Evolutionary conservation across 2,329 filamentous ascomycete species (phyloP).

Genomic region (Shiraia bambusicola): DNA sequence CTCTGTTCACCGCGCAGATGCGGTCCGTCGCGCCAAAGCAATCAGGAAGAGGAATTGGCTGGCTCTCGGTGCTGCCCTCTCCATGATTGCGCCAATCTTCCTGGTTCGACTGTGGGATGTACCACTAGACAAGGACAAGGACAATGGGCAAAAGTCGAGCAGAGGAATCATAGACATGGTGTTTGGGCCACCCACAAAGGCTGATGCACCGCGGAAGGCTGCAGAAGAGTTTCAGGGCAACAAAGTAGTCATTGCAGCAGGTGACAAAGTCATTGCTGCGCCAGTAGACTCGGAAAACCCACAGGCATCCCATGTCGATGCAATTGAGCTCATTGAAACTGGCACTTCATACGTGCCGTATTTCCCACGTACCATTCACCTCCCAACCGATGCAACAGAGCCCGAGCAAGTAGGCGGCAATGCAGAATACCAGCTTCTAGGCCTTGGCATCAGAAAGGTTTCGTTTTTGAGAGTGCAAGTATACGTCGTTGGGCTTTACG

Average conservation of each 20-base stretch:
- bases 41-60: slow-evolving; percentile 36
- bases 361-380: slow-evolving; percentile 71
- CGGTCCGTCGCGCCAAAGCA: slow-evolving; percentile 29
- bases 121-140: slow-evolving; percentile 22
- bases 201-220: slow-evolving; percentile 32
- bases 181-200: slow-evolving; percentile 27
- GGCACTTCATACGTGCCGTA: slow-evolving; percentile 77
- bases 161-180: slow-evolving; percentile 29
- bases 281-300: slow-evolving; percentile 35
- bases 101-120: slow-evolving; percentile 38
- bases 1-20: slow-evolving; percentile 39
- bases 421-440: slow-evolving; percentile 81
- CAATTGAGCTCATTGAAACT: slow-evolving; percentile 74
- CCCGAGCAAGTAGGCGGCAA: slow-evolving; percentile 27
- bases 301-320: slow-evolving; percentile 49
- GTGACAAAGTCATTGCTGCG: slow-evolving; percentile 59
- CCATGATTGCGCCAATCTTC: slow-evolving; percentile 42
- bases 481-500: slow-evolving; percentile 91
- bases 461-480: slow-evolving; percentile 89
- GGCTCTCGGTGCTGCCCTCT: slow-evolving; percentile 36
- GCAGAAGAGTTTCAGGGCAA: slow-evolving; percentile 54
- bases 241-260: slow-evolving; percentile 61
- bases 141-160: slow-evolving; percentile 22
- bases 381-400: slow-evolving; percentile 52
- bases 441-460: slow-evolving; percentile 83